phyloP scores from a whole-genome alignment of 768 basidiomycete genomes.

The Tubosaeta brunneosetosa region DNA sequence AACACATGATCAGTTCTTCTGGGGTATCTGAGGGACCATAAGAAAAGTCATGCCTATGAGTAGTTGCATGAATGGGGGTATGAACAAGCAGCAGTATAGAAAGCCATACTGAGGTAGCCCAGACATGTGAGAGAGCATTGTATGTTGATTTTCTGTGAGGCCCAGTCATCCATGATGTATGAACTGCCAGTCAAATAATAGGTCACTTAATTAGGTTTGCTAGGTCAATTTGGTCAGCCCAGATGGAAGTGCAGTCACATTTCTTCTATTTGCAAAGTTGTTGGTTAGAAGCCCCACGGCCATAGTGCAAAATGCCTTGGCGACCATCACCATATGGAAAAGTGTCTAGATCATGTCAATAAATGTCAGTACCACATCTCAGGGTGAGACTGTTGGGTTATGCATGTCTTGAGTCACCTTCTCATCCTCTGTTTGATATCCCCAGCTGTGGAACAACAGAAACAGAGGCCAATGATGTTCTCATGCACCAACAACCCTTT shows the following conservation, averaged over 20 bases:
- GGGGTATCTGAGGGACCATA: constrained; percentile 29
- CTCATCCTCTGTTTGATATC: constrained; percentile 32
- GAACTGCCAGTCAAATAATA: constrained; percentile 41
- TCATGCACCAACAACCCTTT: constrained; percentile 14
- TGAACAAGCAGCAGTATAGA: no score
- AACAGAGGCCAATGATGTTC: constrained; percentile 30
- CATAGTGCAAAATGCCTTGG: no score
- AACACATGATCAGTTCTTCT: constrained; percentile 15
- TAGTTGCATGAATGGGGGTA: not conserved
- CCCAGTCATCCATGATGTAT: constrained; percentile 39
- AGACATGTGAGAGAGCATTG: constrained; percentile 22
- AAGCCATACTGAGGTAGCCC: constrained; percentile 35
- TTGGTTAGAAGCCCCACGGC: no score
- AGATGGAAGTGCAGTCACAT: no score
- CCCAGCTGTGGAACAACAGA: constrained; percentile 32
- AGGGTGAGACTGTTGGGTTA: no score
- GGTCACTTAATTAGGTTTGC: constrained; percentile 33
- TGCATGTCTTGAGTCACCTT: constrained; percentile 33
- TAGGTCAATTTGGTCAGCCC: constrained; percentile 33
- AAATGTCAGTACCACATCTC: no score
- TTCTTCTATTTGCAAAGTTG: no score
- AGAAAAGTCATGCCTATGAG: constrained; percentile 32
- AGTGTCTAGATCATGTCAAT: constrained; percentile 28
- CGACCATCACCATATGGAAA: constrained; percentile 32
- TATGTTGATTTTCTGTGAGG: constrained; percentile 28